These are phyloP conservation scores for Penicillium cataractarum DNA, from an alignment of 495 filamentous ascomycete species.

Conservation along the genomic window DNA sequence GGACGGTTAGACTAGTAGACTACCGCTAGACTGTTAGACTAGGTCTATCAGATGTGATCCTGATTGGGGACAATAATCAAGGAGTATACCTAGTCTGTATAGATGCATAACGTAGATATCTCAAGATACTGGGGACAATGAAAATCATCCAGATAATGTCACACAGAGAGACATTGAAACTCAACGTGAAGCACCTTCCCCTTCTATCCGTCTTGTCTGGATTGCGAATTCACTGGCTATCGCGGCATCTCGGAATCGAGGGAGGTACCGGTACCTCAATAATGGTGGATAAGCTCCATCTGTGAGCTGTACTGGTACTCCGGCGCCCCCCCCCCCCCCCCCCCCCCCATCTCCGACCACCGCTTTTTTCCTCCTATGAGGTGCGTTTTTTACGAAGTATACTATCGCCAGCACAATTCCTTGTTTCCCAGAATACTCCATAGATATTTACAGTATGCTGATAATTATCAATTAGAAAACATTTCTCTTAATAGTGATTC, in stretches of 20 bases:
- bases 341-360: conserved; percentile 4
- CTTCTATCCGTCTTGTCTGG: not conserved
- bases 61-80: not conserved
- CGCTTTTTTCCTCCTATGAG: conserved; percentile 2
- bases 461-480: not conserved
- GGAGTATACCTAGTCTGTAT: not conserved
- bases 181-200: not conserved
- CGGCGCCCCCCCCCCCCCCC: too few species aligned
- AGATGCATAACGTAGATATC: not conserved
- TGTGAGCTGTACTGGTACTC: conserved; percentile 6
- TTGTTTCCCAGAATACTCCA: not conserved
- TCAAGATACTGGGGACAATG: not conserved
- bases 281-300: not conserved
- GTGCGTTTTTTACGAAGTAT: not conserved
- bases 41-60: conserved; percentile 1
- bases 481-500: not conserved
- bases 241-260: conserved; percentile 3
- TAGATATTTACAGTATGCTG: not conserved
- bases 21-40: conserved; percentile 1
- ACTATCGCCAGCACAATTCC: not conserved
- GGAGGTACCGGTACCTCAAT: not conserved
- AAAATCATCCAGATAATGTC: not conserved
- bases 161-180: not conserved
- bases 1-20: not conserved
- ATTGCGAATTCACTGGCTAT: not conserved